phyloP scores from a whole-genome alignment of 768 basidiomycete genomes.

The Mrakia frigida region DNA sequence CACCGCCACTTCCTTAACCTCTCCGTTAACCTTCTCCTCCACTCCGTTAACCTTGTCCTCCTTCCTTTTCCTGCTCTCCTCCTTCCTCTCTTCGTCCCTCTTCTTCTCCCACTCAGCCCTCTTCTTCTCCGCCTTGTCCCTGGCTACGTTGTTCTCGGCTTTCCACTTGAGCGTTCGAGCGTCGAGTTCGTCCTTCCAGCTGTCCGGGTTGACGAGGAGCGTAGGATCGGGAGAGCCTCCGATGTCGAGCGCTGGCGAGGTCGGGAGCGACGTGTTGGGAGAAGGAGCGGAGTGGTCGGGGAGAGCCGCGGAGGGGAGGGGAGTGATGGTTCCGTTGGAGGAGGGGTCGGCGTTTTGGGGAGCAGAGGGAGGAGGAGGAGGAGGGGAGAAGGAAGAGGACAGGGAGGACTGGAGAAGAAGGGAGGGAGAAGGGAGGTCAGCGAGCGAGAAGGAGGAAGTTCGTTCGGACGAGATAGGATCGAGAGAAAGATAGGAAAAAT shows the following conservation, averaged over 20 bases:
- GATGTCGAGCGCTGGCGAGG: background rate
- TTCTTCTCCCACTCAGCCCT: slow-evolving; percentile 22
- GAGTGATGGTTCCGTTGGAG: slow-evolving; percentile 8
- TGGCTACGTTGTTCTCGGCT: slow-evolving; percentile 24
- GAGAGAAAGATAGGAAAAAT: background rate
- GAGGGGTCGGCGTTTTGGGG: background rate
- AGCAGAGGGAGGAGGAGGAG: slow-evolving; percentile 19
- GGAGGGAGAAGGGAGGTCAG: background rate
- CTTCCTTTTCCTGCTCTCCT: slow-evolving; percentile 11
- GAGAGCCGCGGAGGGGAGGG: slow-evolving; percentile 17
- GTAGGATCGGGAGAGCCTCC: slow-evolving; percentile 16
- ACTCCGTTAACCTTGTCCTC: background rate
- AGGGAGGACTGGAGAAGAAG: slow-evolving; percentile 20
- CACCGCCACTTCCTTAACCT: no score
- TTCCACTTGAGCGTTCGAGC: slow-evolving; percentile 15
- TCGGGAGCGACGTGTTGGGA: background rate
- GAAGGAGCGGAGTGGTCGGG: slow-evolving; percentile 25
- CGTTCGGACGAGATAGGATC: background rate
- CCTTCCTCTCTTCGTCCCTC: slow-evolving; percentile 27
- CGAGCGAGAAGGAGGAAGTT: background rate
- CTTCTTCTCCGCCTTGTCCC: slow-evolving; percentile 27
- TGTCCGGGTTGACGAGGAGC: background rate
- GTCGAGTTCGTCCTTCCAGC: slow-evolving; percentile 26
- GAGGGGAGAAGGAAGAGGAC: slow-evolving; percentile 21
- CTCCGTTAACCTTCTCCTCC: background rate